Evolutionary conservation across 73 alveolate species (phyloP).

Genomic region (Stentor coeruleus): DNA sequence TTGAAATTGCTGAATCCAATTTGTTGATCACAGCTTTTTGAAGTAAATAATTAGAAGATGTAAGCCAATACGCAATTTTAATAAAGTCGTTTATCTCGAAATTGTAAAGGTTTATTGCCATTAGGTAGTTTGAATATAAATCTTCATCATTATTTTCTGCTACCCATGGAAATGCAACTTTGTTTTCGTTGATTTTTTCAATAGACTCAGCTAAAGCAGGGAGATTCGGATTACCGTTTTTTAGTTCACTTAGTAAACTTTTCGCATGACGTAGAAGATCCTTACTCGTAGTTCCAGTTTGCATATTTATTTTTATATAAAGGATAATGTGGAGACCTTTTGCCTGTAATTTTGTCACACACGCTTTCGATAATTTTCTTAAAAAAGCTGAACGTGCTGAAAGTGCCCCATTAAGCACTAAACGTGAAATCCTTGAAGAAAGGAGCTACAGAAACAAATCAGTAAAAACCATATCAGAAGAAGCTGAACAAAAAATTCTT

Average conservation of each 20-base stretch:
- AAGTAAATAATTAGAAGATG: not conserved
- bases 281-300: not conserved
- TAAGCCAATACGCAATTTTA: not conserved
- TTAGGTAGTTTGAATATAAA: not conserved
- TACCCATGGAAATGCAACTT: not conserved
- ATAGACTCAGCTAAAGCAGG: not conserved
- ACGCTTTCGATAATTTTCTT: not conserved
- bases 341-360: not conserved
- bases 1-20: not conserved
- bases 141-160: not conserved
- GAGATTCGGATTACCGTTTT: not conserved
- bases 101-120: not conserved
- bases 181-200: not conserved
- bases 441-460: not conserved
- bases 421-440: too few relatives aligned
- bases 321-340: slow-evolving; percentile 29
- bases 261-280: not conserved
- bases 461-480: not conserved
- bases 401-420: slow-evolving; percentile 14
- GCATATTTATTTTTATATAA: not conserved
- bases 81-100: not conserved
- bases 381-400: not conserved
- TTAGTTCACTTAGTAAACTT: not conserved
- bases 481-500: not conserved
- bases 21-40: not conserved